phyloP scores from a whole-genome alignment of 805 yeast genomes.

The Metschnikowia dekortorum region DNA sequence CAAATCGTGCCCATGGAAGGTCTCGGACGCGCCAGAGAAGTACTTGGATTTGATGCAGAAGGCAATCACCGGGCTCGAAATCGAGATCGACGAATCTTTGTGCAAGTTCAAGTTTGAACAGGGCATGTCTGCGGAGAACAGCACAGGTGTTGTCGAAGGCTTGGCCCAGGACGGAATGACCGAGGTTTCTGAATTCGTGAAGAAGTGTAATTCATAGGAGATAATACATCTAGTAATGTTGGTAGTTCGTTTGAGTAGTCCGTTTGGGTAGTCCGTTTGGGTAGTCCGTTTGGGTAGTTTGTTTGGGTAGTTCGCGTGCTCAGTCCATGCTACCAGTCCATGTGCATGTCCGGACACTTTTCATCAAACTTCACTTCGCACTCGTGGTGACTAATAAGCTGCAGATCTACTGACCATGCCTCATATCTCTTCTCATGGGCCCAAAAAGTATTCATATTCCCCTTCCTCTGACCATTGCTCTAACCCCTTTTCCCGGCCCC shows the following conservation, averaged over 20 bases:
- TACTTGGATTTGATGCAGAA: slow-evolving; percentile 42
- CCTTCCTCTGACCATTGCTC: slow-evolving; percentile 7
- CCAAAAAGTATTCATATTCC: slow-evolving; percentile 6
- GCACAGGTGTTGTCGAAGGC: slow-evolving; percentile 50
- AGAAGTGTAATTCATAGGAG: slow-evolving; percentile 10
- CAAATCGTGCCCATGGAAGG: slow-evolving; percentile 47
- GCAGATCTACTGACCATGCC: slow-evolving; percentile 8
- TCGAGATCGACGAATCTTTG: slow-evolving; percentile 43
- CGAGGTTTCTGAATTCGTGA: slow-evolving; percentile 25
- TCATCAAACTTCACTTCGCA: not conserved
- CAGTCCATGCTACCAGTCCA: not conserved
- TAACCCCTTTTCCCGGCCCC: slow-evolving; percentile 17
- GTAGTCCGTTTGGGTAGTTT: no score
- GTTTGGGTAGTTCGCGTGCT: not conserved
- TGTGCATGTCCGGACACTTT: not conserved
- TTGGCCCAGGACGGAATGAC: slow-evolving; percentile 33
- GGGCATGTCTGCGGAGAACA: slow-evolving; percentile 38
- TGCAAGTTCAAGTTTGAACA: slow-evolving; percentile 61
- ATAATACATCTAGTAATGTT: not conserved
- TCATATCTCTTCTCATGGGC: slow-evolving; percentile 8
- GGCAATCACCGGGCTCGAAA: slow-evolving; percentile 53
- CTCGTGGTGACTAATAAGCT: slow-evolving; percentile 7
- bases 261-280: no score
- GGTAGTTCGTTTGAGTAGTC: no score
- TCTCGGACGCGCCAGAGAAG: slow-evolving; percentile 52